Evolutionary conservation across 768 basidiomycete genomes (phyloP), one percentile per base, ranked within the genome.

Genomic region (Lentinula aciculospora): DNA sequence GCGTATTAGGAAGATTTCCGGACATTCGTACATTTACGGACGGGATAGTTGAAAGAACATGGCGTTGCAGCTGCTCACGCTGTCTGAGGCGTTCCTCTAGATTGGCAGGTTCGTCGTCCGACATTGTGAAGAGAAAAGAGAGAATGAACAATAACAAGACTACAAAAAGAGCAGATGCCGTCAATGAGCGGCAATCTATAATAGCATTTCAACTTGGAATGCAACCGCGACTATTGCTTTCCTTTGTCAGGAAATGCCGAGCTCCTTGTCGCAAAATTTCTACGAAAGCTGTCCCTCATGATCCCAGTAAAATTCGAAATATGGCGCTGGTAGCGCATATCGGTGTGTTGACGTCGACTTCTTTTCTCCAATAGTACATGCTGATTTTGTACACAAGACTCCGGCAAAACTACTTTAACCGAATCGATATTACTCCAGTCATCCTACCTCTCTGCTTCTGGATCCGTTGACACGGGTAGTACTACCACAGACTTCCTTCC

Each of bases 271-370:
- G 51, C 21, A 25, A 8, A 53, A 15, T 53, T 17, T 53, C 49
- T 15, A 36, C 51, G 25, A 53, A 27, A 27, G 1, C 4, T n/a
- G 56, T 36, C 32, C 54, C 32, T 61, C 1, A 74, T 64, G 76
- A 79, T 58, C 69, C 79, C 9, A 71, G 74, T 12, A 78, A 74
- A 63, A 56, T 84, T 36, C 81, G 92, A 42, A 94, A 93, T 65
- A 86, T 94, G 69, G 92, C 92, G 15, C 77, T 94, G 2, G 88
- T 93, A n/a, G 92, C 92, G 42, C 92, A 94, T 67, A 92, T 94
- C 50, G 91, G 91, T 90, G 42, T 29, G 81, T 3, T 29, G 31
- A 25, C 32, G 34, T 48, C 54, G n/a, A n/a, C 17, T 27, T 40
- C 47, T 58, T 57, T n/a, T n/a, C n/a, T n/a, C n/a, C n/a, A 53